A percentile compares a stretch with the other conserved stretches of the same genome.
Conservation (phyloP, 1,284 basidiomycete species). For the Leccinum olivaceoglutinosum region DNA sequence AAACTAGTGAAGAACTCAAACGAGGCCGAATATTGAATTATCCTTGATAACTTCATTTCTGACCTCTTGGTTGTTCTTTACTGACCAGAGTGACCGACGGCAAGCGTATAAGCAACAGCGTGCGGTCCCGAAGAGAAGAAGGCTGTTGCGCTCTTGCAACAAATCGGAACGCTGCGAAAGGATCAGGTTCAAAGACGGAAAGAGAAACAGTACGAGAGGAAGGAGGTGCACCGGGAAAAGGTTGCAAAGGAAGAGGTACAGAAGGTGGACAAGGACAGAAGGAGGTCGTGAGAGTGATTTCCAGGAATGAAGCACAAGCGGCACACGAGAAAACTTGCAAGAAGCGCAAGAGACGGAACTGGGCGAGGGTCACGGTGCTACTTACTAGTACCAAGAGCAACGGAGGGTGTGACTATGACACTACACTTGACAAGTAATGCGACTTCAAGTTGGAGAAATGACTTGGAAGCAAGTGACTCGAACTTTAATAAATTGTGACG, state of each 20-base stretch:
- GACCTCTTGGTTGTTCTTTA: slow-evolving; percentile 91
- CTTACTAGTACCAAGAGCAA: slow-evolving; percentile 37
- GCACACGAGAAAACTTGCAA: slow-evolving; percentile 12
- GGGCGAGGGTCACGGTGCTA: slow-evolving; percentile 41
- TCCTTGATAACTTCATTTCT: slow-evolving; percentile 85
- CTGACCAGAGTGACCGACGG: slow-evolving; percentile 80
- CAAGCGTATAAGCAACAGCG: slow-evolving; percentile 81
- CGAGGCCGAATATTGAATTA: slow-evolving; percentile 85
- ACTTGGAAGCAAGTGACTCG: no score
- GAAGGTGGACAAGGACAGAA: slow-evolving; percentile 72
- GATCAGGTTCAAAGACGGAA: slow-evolving; percentile 76
- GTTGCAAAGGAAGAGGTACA: slow-evolving; percentile 63
- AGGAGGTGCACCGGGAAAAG: slow-evolving; percentile 60
- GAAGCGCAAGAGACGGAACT: slow-evolving; percentile 36
- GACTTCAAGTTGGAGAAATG: not conserved
- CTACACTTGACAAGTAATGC: slow-evolving; percentile 12
- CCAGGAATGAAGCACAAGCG: slow-evolving; percentile 67
- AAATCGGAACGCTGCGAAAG: slow-evolving; percentile 89
- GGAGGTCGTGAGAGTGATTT: slow-evolving; percentile 65
- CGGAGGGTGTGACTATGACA: slow-evolving; percentile 33
- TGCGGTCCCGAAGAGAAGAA: slow-evolving; percentile 94
- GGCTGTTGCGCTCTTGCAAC: slow-evolving; percentile 89
- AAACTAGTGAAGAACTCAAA: slow-evolving; percentile 84
- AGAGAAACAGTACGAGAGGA: slow-evolving; percentile 80
- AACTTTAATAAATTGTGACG: slow-evolving; percentile 15